phyloP scores from a whole-genome alignment of 345 rosid genomes.

The Camelina hispida region DNA sequence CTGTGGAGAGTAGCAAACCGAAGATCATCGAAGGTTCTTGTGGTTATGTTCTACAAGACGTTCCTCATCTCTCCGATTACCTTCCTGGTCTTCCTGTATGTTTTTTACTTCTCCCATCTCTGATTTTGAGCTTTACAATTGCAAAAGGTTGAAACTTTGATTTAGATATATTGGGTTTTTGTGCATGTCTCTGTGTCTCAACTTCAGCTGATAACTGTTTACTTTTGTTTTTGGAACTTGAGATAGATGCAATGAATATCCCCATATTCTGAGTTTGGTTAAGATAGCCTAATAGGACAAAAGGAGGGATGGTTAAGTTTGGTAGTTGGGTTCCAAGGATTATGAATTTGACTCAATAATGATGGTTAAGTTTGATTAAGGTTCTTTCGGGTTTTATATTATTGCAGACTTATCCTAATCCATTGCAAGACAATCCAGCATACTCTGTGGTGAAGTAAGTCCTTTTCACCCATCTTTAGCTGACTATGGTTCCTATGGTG shows the following conservation, averaged over 20 bases:
- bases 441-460: slow-evolving; percentile 89
- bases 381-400: slow-evolving; percentile 9
- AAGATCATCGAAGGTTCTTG: slow-evolving; percentile 54
- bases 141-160: slow-evolving; percentile 6
- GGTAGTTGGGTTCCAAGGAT: slow-evolving; percentile 7
- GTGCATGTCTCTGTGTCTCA: slow-evolving; percentile 6
- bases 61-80: slow-evolving; percentile 79
- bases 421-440: slow-evolving; percentile 87
- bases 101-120: background rate
- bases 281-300: background rate
- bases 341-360: slow-evolving; percentile 2
- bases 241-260: slow-evolving; percentile 1
- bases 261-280: background rate
- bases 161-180: background rate
- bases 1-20: slow-evolving; percentile 37
- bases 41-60: slow-evolving; percentile 75
- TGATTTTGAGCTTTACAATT: background rate
- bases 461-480: background rate
- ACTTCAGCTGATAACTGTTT: background rate
- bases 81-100: slow-evolving; percentile 67
- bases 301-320: slow-evolving; percentile 15
- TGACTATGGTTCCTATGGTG: background rate
- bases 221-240: background rate
- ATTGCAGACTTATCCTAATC: slow-evolving; percentile 72
- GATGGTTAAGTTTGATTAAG: slow-evolving; percentile 11